Evolutionary conservation across 2,329 filamentous ascomycete genomes (phyloP), one percentile per base, ranked within the genome.

Genomic region (Ascomycota sp.): DNA sequence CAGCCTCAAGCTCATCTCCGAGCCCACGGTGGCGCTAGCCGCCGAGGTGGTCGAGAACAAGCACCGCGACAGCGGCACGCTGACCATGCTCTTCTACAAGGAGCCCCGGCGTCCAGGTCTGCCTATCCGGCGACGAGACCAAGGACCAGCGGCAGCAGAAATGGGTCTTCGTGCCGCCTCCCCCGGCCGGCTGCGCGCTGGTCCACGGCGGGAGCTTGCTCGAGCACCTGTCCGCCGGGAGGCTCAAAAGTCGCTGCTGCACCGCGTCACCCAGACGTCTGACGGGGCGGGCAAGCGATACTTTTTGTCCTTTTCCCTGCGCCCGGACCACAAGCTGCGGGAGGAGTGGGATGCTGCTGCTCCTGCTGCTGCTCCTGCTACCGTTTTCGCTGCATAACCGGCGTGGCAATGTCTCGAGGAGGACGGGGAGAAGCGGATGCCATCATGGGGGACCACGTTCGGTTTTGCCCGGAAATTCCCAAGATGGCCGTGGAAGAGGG

Each of bases 61-160:
- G 27, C 27, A 29, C 19, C 20, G 27, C n/a, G 27, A 29, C 27
- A 29, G 27, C 27, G 27, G 27, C 20, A 29, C 27, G n/a, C 27
- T 29, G 27, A 29, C 27, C 20, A 29, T 29, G 27, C 27, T 29
- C 20, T 29, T 29, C 12, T 29, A 29, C 20, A 20, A 29, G 20
- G 20, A 21, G n/a, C 11, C 15, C 11, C 20, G 10, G 27, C 12
- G 12, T 29, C 11, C 27, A 29, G 17, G 20, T 29, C 10, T 29
- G 27, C 27, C 11, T 29, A 20, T 29, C 27, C 9, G 27, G 12
- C 11, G 24, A 25, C 5, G 24, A 10, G n/a, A n/a, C 5, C 27
- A 20, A 29, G 27, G 27, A 20, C 27, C 17, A 28, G 20, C 5
- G 13, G 27, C 11, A 12, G n/a, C 19, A 23, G 27, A n/a, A 13